Evolutionary conservation across 768 basidiomycete genomes (phyloP).

Genomic region (Ramaria rubella): DNA sequence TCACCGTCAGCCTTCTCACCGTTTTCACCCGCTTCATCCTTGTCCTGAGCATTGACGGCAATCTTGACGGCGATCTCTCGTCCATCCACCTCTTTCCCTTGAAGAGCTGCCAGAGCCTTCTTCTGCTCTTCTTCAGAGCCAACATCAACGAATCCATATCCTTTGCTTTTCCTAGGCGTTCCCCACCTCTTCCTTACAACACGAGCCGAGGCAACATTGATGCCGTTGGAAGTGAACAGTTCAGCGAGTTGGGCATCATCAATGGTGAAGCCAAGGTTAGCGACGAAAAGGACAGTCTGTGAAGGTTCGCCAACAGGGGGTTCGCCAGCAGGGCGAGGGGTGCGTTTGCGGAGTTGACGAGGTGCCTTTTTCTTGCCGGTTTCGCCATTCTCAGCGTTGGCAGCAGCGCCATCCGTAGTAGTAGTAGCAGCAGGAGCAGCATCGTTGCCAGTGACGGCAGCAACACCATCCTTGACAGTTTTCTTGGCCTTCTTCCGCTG

Average conservation of each 20-base stretch:
- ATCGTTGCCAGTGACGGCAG: conserved; percentile 22
- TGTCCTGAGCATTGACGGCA: conserved; percentile 74
- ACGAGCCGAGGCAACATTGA: conserved; percentile 78
- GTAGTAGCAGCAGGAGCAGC: conserved; percentile 31
- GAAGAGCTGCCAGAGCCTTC: conserved; percentile 80
- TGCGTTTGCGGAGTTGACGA: conserved; percentile 53
- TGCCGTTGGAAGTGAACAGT: conserved; percentile 82
- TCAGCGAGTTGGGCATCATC: conserved; percentile 75
- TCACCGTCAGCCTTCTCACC: conserved; percentile 19
- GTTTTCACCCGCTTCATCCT: conserved; percentile 47
- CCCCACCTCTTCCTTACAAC: conserved; percentile 86
- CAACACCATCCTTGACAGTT: conserved; percentile 32
- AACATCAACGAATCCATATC: conserved; percentile 97
- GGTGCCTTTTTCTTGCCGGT: conserved; percentile 43
- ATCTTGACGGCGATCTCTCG: conserved; percentile 89
- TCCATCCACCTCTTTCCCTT: conserved; percentile 84
- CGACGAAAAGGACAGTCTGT: conserved; percentile 88
- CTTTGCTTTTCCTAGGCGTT: conserved; percentile 82
- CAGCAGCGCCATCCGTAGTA: conserved; percentile 29
- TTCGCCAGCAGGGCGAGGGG: conserved; percentile 67
- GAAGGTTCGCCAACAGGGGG: conserved; percentile 85
- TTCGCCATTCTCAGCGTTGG: conserved; percentile 26
- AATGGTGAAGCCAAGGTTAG: conserved; percentile 94
- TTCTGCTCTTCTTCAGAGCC: conserved; percentile 82
- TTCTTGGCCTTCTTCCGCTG: conserved; percentile 30